phyloP scores from a whole-genome alignment of 2,329 filamentous ascomycete genomes.

The Ceratocystis cubensis region DNA sequence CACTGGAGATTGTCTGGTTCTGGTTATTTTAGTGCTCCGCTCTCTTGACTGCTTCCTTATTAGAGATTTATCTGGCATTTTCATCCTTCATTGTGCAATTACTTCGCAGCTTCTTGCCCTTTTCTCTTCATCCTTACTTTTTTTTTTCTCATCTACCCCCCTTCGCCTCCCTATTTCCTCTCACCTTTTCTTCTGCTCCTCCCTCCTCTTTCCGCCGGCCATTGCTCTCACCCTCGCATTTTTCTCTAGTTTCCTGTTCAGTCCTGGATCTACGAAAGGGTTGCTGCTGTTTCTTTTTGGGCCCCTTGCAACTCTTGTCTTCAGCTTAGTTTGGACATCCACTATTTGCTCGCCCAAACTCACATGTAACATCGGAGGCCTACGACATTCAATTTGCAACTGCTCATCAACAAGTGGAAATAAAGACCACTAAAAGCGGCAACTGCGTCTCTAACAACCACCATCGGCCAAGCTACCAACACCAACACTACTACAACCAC shows the following conservation, averaged over 20 bases:
- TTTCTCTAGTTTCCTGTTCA: background rate
- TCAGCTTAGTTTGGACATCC: constrained; percentile 5
- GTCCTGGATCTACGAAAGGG: background rate
- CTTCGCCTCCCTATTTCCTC: background rate
- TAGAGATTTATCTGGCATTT: background rate
- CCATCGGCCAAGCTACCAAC: background rate
- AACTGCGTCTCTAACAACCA: background rate
- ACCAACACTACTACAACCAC: background rate
- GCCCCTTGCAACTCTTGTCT: background rate
- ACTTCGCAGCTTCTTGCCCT: background rate
- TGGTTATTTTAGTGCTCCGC: background rate
- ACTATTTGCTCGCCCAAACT: background rate
- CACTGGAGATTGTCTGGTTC: background rate
- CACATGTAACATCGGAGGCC: background rate
- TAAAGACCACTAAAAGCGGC: background rate
- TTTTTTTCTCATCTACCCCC: background rate
- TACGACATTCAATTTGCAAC: background rate
- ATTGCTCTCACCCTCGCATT: background rate
- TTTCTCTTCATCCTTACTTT: background rate
- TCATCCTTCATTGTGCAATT: background rate
- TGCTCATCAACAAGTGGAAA: no score
- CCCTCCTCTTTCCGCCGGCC: background rate
- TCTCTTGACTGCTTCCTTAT: background rate
- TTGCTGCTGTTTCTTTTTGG: background rate
- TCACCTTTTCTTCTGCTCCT: background rate